Evolutionary conservation across 306 rosid species (phyloP).

Genomic region (Fragaria vesca): DNA sequence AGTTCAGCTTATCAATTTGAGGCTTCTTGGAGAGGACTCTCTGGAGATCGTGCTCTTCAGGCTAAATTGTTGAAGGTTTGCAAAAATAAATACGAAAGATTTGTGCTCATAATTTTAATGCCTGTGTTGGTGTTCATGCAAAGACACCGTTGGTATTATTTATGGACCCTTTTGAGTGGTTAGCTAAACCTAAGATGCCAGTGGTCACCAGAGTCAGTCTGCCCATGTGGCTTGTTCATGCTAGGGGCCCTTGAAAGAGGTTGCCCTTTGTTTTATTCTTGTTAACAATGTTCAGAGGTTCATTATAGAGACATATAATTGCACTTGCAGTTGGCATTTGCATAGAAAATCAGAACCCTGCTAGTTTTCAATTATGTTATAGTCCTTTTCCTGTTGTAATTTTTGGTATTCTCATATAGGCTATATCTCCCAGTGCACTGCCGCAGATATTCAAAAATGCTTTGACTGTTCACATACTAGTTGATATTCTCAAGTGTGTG

Average conservation of each 20-base stretch:
- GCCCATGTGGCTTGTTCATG: slow-evolving; percentile 2
- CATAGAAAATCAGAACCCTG: not conserved
- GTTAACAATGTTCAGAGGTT: not conserved
- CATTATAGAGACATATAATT: not conserved
- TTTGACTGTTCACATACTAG: slow-evolving; percentile 59
- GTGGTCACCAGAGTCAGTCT: not conserved
- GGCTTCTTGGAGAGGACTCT: slow-evolving; percentile 76
- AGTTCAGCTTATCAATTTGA: slow-evolving; percentile 93
- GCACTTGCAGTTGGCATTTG: not conserved
- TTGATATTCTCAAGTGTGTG: slow-evolving; percentile 76
- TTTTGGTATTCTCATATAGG: slow-evolving; percentile 39
- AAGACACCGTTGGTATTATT: not conserved
- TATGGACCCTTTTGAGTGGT: not conserved
- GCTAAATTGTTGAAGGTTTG: slow-evolving; percentile 68
- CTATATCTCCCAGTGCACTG: slow-evolving; percentile 57
- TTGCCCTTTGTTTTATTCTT: slow-evolving; percentile 5
- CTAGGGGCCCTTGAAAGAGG: slow-evolving; percentile 9
- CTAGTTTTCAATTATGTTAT: not conserved
- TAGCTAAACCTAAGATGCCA: not conserved
- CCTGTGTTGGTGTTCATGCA: not conserved
- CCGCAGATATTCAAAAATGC: slow-evolving; percentile 87
- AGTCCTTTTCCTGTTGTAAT: slow-evolving; percentile 1
- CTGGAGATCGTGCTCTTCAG: slow-evolving; percentile 66
- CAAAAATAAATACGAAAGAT: slow-evolving; percentile 1
- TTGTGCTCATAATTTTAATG: not conserved